Percentiles rank a stretch among this genome's conserved stretches.
phyloP scores from a whole-genome alignment of 306 rosid species.

The Lathyrus tuberosus region DNA sequence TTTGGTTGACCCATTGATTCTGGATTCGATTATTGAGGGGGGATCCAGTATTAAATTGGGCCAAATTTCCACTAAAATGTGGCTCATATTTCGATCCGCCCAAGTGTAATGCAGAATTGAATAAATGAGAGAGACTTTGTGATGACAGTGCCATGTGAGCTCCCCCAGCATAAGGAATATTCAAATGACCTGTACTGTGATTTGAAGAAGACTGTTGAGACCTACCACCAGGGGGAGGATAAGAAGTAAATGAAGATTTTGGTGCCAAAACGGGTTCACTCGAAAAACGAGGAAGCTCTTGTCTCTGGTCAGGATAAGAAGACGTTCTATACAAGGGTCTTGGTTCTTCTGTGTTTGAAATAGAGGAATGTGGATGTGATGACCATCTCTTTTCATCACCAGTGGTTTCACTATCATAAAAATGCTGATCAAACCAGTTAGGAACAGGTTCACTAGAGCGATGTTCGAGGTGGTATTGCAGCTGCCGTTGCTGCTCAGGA shows the following conservation, averaged over 20 bases:
- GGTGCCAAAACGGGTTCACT: constrained; percentile 57
- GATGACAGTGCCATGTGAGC: constrained; percentile 48
- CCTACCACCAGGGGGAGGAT: constrained; percentile 63
- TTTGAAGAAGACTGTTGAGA: constrained; percentile 49
- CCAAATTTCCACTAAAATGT: constrained; percentile 47
- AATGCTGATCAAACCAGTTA: constrained; percentile 55
- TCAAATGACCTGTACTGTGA: constrained; percentile 47
- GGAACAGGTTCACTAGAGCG: constrained; percentile 70
- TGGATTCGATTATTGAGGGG: constrained; percentile 48
- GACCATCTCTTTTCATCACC: constrained; percentile 61
- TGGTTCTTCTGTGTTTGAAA: constrained; percentile 37
- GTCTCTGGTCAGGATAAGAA: constrained; percentile 59
- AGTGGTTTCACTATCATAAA: constrained; percentile 45
- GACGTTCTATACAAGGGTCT: constrained; percentile 56
- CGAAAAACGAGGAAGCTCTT: constrained; percentile 50
- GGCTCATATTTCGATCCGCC: constrained; percentile 48
- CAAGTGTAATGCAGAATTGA: constrained; percentile 49
- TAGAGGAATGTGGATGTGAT: constrained; percentile 54
- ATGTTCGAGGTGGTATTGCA: constrained; percentile 50
- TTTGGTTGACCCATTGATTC: constrained; percentile 53
- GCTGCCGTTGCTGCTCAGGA: constrained; percentile 76
- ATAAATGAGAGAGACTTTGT: constrained; percentile 45
- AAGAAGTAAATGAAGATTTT: constrained; percentile 58
- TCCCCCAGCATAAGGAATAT: constrained; percentile 47
- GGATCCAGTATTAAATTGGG: constrained; percentile 46